These are phyloP conservation scores for Cytauxzoon felis DNA, from an alignment of 169 alveolate species.

Conservation along the genomic window DNA sequence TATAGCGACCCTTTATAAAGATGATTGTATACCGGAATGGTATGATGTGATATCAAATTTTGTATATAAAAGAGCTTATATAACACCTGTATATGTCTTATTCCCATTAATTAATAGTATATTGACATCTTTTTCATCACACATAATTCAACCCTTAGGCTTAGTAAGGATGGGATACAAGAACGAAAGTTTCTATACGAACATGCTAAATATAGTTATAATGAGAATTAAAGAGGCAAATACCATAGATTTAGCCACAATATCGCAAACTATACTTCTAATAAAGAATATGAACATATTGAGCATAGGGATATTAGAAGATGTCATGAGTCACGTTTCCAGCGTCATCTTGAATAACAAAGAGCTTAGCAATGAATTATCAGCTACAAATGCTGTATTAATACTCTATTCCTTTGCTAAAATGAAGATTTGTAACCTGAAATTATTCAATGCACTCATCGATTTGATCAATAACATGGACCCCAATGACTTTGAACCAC, in stretches of 20 bases:
- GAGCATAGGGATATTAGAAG: not conserved
- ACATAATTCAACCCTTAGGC: slow-evolving; percentile 3
- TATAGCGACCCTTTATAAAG: slow-evolving; percentile 25
- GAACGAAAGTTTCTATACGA: slow-evolving; percentile 14
- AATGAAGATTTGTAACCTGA: slow-evolving; percentile 10
- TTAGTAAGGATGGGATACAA: slow-evolving; percentile 29
- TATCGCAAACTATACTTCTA: slow-evolving; percentile 45
- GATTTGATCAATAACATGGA: slow-evolving; percentile 11
- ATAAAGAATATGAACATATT: slow-evolving; percentile 4
- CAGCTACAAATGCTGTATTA: slow-evolving; percentile 59
- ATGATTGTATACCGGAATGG: slow-evolving; percentile 20
- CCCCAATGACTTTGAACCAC: slow-evolving; percentile 47
- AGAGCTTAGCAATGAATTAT: slow-evolving; percentile 24
- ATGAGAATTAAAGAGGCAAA: slow-evolving; percentile 55
- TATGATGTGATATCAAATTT: slow-evolving; percentile 28
- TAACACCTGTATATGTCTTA: slow-evolving; percentile 50
- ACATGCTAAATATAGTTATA: slow-evolving; percentile 6
- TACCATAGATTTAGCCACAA: slow-evolving; percentile 59
- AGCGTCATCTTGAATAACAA: not conserved
- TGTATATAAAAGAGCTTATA: slow-evolving; percentile 27
- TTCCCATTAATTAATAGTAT: slow-evolving; percentile 53
- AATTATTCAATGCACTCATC: not conserved
- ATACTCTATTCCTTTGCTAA: slow-evolving; percentile 49
- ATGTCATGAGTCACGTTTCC: slow-evolving; percentile 15
- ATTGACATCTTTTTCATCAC: not conserved